A percentile compares a stretch with the other conserved stretches of the same genome.
These are phyloP conservation scores for Alternaria tenuissima DNA, from an alignment of 2,329 filamentous ascomycete species.

Conservation along the genomic window DNA sequence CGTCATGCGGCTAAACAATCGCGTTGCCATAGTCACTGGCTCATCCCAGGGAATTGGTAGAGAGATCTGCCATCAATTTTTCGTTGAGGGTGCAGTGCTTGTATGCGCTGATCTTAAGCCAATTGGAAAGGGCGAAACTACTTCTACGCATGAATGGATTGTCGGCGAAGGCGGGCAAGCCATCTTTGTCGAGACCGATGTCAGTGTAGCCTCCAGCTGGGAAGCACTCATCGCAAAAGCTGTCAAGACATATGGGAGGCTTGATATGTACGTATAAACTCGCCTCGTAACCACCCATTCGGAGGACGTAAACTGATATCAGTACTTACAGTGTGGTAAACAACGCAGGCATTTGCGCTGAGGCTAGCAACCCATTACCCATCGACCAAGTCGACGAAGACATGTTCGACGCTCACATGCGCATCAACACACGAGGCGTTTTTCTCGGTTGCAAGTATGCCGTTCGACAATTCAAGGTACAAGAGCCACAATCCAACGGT, in stretches of 20 bases:
- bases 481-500: slow-evolving; percentile 38
- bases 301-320: neutral
- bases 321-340: neutral
- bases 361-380: neutral
- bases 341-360: neutral
- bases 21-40: slow-evolving; percentile 41
- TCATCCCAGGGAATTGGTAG: slow-evolving; percentile 40
- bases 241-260: too few species aligned
- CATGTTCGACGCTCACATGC: slow-evolving; percentile 49
- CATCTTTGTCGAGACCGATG: too few species aligned
- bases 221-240: too few species aligned
- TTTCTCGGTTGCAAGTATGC: slow-evolving; percentile 53
- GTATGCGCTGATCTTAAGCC: neutral
- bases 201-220: too few species aligned
- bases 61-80: slow-evolving; percentile 22
- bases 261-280: too few species aligned
- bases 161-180: too few species aligned
- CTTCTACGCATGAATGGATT: too few species aligned
- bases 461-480: slow-evolving; percentile 48
- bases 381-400: slow-evolving; percentile 18
- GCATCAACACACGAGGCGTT: slow-evolving; percentile 49
- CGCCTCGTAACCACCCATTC: neutral
- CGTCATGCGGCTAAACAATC: neutral
- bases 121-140: too few species aligned
- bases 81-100: neutral